Evolutionary conservation across 257 asterid genomes (phyloP).

Genomic region (Echites panduratus): DNA sequence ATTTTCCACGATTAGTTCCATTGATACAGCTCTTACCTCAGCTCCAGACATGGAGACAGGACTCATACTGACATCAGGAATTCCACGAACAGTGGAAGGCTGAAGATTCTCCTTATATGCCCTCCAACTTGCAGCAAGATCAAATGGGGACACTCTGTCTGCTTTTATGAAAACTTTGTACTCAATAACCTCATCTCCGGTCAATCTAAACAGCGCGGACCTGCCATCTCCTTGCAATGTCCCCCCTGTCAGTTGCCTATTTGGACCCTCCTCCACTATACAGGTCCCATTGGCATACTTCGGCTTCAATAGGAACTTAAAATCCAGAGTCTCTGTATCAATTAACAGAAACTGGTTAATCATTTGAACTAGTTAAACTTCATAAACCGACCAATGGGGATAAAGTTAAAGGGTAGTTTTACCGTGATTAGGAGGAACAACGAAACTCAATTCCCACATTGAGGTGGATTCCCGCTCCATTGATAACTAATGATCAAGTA

Average conservation of each 20-base stretch:
- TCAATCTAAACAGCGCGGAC: slow-evolving; percentile 59
- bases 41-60: slow-evolving; percentile 41
- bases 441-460: slow-evolving; percentile 93
- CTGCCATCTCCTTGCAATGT: slow-evolving; percentile 67
- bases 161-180: slow-evolving; percentile 72
- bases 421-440: slow-evolving; percentile 79
- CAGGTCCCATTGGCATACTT: slow-evolving; percentile 47
- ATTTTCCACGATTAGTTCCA: background rate
- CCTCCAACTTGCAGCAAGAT: slow-evolving; percentile 99
- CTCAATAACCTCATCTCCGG: slow-evolving; percentile 62
- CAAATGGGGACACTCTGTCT: slow-evolving; percentile 87
- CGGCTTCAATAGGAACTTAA: slow-evolving; percentile 84
- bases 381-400: background rate
- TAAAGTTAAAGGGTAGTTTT: background rate
- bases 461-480: slow-evolving; percentile 95
- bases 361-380: background rate
- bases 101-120: slow-evolving; percentile 87
- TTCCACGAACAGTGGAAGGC: slow-evolving; percentile 90
- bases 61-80: slow-evolving; percentile 84
- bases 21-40: slow-evolving; percentile 36
- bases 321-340: slow-evolving; percentile 76
- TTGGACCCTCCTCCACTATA: slow-evolving; percentile 84
- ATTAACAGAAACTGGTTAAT: slow-evolving; percentile 19
- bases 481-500: slow-evolving; percentile 45
- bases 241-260: slow-evolving; percentile 76